Percentiles rank a stretch among this genome's conserved stretches.
Conservation (phyloP, 495 filamentous ascomycete species). For the Aspergillus panamensis region DNA sequence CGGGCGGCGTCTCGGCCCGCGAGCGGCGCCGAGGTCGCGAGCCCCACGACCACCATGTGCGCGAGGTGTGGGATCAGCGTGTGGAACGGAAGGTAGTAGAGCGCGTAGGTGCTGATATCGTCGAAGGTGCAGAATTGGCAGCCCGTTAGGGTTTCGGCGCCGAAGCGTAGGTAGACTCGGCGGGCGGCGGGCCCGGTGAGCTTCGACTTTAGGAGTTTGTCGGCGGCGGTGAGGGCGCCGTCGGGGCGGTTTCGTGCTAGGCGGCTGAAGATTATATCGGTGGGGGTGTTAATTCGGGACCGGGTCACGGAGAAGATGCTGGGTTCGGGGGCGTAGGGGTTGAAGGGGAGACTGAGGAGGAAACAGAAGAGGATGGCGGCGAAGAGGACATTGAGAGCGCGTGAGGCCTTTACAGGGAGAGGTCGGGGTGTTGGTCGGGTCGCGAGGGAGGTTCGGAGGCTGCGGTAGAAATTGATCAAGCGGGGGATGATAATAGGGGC, state of each 20-base stretch:
- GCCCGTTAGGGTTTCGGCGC: conserved; percentile 62
- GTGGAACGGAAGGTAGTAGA: conserved; percentile 71
- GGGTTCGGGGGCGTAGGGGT: conserved; percentile 52
- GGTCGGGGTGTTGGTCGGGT: conserved; percentile 53
- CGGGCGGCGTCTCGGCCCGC: conserved; percentile 53
- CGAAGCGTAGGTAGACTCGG: conserved; percentile 78
- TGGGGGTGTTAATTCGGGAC: conserved; percentile 79
- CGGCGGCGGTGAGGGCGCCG: conserved; percentile 52
- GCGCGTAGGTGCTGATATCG: conserved; percentile 65
- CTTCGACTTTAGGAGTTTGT: conserved; percentile 61
- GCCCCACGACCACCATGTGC: conserved; percentile 65
- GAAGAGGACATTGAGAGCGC: conserved; percentile 61
- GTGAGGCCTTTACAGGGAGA: conserved; percentile 38
- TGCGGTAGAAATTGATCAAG: conserved; percentile 66
- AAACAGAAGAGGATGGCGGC: conserved; percentile 54
- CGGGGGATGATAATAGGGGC: conserved; percentile 80
- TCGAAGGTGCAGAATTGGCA: conserved; percentile 84
- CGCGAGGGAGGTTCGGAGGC: conserved; percentile 53
- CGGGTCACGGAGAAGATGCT: conserved; percentile 78
- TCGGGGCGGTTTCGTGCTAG: conserved; percentile 59
- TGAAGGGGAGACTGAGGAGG: conserved; percentile 64
- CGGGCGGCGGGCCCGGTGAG: conserved; percentile 67
- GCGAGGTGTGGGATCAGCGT: conserved; percentile 72
- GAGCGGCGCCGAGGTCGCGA: conserved; percentile 55
- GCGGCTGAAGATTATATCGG: conserved; percentile 80